Percentiles rank a stretch among this genome's conserved stretches.
Evolutionary conservation across 192 early-diverging fungal genomes (phyloP).

Genomic region (Coemansia sp.): DNA sequence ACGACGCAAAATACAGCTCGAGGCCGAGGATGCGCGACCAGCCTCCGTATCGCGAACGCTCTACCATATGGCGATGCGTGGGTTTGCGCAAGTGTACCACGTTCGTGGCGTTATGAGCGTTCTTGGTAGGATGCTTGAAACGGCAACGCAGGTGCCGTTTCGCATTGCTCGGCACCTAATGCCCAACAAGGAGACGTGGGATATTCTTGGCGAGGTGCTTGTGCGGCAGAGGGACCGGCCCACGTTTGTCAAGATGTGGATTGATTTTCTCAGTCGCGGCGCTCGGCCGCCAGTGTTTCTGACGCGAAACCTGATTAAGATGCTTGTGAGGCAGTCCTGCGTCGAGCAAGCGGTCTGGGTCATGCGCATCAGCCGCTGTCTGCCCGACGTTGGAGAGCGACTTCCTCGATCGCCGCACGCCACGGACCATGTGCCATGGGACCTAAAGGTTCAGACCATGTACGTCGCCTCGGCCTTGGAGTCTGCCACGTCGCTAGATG

Average conservation of each 20-base stretch:
- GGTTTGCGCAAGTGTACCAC: constrained; percentile 52
- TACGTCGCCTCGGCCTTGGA: constrained; percentile 49
- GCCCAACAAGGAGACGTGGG: constrained; percentile 53
- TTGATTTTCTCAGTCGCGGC: constrained; percentile 53
- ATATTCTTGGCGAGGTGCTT: constrained; percentile 48
- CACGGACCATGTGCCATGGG: constrained; percentile 47
- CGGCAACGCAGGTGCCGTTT: constrained; percentile 43
- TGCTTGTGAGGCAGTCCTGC: constrained; percentile 44
- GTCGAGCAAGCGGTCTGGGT: constrained; percentile 56
- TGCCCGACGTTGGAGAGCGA: constrained; percentile 41
- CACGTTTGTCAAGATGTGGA: constrained; percentile 50
- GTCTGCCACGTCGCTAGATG: constrained; percentile 37
- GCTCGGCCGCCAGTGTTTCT: constrained; percentile 41
- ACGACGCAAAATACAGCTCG: constrained; percentile 11
- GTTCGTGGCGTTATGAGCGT: constrained; percentile 53
- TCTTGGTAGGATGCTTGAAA: constrained; percentile 48
- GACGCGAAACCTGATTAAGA: constrained; percentile 39
- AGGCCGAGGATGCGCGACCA: constrained; percentile 1
- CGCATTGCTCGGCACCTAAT: constrained; percentile 41
- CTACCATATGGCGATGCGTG: constrained; percentile 56
- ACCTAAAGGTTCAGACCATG: constrained; percentile 49
- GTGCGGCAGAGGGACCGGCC: constrained; percentile 47
- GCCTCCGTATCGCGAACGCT: constrained; percentile 32
- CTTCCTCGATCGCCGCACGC: constrained; percentile 28
- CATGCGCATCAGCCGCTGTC: constrained; percentile 55